Conservation (phyloP, 192 early-diverging fungal species). For the Coemansia furcata region DNA sequence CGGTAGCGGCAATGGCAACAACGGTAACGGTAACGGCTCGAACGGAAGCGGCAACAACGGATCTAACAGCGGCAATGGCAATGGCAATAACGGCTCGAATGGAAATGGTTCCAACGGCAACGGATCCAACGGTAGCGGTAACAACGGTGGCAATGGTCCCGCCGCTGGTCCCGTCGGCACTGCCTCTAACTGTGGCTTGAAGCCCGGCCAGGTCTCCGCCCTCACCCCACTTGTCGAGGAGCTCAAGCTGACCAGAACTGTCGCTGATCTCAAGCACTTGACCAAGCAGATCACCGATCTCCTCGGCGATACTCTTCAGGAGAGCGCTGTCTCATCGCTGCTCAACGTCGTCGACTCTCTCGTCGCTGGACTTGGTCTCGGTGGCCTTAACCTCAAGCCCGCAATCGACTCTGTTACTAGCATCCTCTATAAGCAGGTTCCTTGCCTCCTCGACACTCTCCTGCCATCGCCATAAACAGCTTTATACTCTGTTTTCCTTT, state of each 20-base stretch:
- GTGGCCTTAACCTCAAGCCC: constrained; percentile 51
- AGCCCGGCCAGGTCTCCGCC: constrained; percentile 32
- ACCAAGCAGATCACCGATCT: constrained; percentile 52
- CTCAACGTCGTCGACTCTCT: constrained; percentile 46
- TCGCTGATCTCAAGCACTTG: constrained; percentile 50
- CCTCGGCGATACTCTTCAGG: constrained; percentile 44
- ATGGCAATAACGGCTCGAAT: constrained; percentile 14
- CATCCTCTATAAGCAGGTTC: constrained; percentile 52
- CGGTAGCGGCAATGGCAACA: constrained; percentile 3
- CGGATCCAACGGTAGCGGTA: constrained; percentile 8
- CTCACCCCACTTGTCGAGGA: constrained; percentile 45
- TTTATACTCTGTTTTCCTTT: background rate
- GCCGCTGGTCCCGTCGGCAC: constrained; percentile 30
- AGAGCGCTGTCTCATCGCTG: constrained; percentile 31
- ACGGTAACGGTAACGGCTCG: constrained; percentile 6
- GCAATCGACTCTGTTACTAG: constrained; percentile 43
- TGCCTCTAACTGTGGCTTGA: constrained; percentile 35
- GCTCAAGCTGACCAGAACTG: constrained; percentile 48
- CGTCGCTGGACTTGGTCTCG: constrained; percentile 44
- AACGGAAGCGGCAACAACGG: constrained; percentile 6
- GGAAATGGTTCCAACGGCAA: constrained; percentile 14
- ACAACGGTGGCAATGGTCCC: constrained; percentile 10
- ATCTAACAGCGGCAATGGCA: background rate
- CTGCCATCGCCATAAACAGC: constrained; percentile 41
- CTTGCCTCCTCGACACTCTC: constrained; percentile 49